Evolutionary conservation across 2,329 filamentous ascomycete genomes (phyloP).

Genomic region (Xylaria sp.): DNA sequence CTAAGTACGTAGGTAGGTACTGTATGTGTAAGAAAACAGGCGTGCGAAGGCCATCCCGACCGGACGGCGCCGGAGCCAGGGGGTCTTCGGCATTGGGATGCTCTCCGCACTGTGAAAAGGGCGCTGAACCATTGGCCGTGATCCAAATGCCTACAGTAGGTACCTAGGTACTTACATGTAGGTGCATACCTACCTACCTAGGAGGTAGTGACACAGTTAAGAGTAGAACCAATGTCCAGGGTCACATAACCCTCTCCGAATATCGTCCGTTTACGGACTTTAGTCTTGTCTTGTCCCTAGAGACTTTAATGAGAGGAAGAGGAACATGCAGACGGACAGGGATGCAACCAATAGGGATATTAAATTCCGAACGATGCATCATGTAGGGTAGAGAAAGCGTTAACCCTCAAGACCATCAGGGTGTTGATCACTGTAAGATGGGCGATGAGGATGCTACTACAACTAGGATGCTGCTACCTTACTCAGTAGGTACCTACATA

Average conservation of each 20-base stretch:
- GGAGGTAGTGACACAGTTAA: no score
- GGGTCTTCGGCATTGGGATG: neutral
- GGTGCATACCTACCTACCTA: no score
- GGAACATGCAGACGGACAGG: neutral
- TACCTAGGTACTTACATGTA: neutral
- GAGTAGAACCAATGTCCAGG: neutral
- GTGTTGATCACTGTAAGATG: neutral
- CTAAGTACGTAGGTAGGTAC: no score
- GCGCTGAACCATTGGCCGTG: neutral
- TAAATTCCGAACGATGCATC: neutral
- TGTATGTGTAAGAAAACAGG: no score
- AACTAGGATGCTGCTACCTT: no score
- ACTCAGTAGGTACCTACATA: neutral
- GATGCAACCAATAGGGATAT: slow-evolving; percentile 11
- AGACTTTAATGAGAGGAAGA: neutral
- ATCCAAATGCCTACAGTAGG: neutral
- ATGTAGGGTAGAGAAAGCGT: neutral
- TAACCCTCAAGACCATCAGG: neutral
- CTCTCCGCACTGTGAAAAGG: slow-evolving; percentile 9
- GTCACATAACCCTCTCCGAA: no score
- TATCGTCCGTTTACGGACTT: neutral
- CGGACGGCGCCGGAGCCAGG: slow-evolving; percentile 19
- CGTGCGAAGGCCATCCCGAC: neutral
- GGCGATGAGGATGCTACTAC: no score
- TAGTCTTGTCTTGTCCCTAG: neutral